Conservation (phyloP, 768 basidiomycete genomes). For the Amylocystis lapponica region DNA sequence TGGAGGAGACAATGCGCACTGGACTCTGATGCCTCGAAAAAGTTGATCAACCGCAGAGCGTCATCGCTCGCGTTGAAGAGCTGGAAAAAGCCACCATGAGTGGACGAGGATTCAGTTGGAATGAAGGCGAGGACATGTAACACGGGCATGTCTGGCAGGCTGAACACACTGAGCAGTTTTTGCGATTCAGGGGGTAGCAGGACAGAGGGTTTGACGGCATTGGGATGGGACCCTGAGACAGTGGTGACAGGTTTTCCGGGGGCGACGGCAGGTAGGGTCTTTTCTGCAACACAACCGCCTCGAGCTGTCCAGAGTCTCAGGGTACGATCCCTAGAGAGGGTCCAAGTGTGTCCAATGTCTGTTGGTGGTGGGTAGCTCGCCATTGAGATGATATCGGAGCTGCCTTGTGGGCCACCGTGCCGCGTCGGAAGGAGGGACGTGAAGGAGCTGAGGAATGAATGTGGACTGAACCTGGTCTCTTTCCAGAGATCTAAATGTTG, state of each 20-base stretch:
- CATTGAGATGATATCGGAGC: constrained; percentile 63
- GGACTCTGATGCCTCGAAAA: constrained; percentile 51
- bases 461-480: constrained; percentile 54
- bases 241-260: constrained; percentile 28
- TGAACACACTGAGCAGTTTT: constrained; percentile 61
- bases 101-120: constrained; percentile 56
- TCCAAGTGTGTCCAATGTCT: constrained; percentile 71
- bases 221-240: constrained; percentile 25
- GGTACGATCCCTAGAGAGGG: constrained; percentile 81
- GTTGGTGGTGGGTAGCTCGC: constrained; percentile 73
- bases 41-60: constrained; percentile 50
- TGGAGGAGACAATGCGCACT: constrained; percentile 70
- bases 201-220: constrained; percentile 32
- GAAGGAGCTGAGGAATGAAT: constrained; percentile 60
- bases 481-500: constrained; percentile 56
- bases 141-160: constrained; percentile 39
- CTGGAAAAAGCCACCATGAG: constrained; percentile 78
- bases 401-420: constrained; percentile 38
- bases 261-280: constrained; percentile 38
- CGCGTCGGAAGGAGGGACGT: constrained; percentile 59
- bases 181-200: constrained; percentile 58
- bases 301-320: constrained; percentile 82
- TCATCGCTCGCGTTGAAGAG: constrained; percentile 54
- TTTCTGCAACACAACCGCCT: constrained; percentile 65
- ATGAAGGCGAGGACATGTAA: constrained; percentile 60